These are phyloP conservation scores for Pachyrhizus erosus DNA, from an alignment of 306 rosid genomes.

Conservation along the genomic window DNA sequence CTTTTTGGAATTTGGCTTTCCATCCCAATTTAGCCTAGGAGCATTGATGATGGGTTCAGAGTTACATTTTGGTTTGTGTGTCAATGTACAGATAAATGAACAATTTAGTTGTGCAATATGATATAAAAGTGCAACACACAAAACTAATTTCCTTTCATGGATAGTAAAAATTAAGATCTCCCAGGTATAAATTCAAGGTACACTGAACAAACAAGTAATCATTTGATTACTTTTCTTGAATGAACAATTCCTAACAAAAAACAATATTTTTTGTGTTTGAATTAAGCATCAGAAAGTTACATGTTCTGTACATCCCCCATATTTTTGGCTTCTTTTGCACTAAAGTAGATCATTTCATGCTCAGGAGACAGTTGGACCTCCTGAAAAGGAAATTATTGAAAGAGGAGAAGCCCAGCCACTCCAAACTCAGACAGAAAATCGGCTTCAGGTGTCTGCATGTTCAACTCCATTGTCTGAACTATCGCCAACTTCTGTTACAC, in stretches of 20 bases:
- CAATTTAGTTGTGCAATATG: background rate
- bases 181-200: background rate
- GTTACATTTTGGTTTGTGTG: conserved; percentile 17
- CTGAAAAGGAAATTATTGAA: conserved; percentile 49
- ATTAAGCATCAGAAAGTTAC: conserved; percentile 20
- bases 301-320: conserved; percentile 22
- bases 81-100: background rate
- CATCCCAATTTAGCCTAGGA: background rate
- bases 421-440: conserved; percentile 55
- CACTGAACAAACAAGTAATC: conserved; percentile 24
- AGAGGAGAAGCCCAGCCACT: conserved; percentile 47
- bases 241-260: background rate
- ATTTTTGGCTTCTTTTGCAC: conserved; percentile 33
- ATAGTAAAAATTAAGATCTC: background rate
- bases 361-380: conserved; percentile 61
- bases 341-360: conserved; percentile 42
- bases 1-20: background rate
- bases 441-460: conserved; percentile 50
- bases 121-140: background rate
- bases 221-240: conserved; percentile 36
- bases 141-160: conserved; percentile 16
- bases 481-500: conserved; percentile 84
- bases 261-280: conserved; percentile 3
- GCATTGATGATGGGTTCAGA: background rate
- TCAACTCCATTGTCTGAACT: conserved; percentile 55